Evolutionary conservation across 805 yeast species (phyloP), one percentile per base, ranked within the genome.

Genomic region (Spathaspora hagerdaliae): DNA sequence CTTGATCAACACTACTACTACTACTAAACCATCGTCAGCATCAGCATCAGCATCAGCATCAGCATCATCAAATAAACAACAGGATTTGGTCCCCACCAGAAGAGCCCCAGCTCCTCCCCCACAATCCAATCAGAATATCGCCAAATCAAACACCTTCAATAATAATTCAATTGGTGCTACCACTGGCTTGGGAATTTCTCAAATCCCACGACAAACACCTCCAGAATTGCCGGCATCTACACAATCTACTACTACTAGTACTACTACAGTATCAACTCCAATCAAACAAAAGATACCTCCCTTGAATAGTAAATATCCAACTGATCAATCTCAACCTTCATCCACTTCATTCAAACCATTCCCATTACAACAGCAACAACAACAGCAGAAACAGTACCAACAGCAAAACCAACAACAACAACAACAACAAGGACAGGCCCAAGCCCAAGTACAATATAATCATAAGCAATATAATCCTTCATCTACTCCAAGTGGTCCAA

Each of bases 31-130:
- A n/a, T n/a, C 24, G 5, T 19, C 24, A 19, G 24, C 24, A 19
- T 19, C 24, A 19, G 2, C 24, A 19, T 19, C 24, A 19, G n/a
- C 24, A 19, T 19, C 24, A 19, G 24, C 24, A 19, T 19, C 24
- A 19, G 2, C 24, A 19, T 19, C 24, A 19, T 19, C 51, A 9
- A 45, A 48, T 13, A 29, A 48, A n/a, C 41, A 49, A 24, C 32
- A 32, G 5, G 31, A 45, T 14, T 55, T 78, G 46, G 61, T 73
- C 2, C 82, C 83, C 7, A 64, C 64, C 52, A 70, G 85, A 62
- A 71, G 68, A 47, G 83, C 85, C 1, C 85, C 84, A 6, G 72
- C 79, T 6, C 83, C 82, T 2, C 82, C 82, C 19, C 24, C 49
- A 14, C 32, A 29, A 29, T 9, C 32, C 32, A 32, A 35, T 27